phyloP scores from a whole-genome alignment of 345 rosid genomes.

The Salix arbutifolia region DNA sequence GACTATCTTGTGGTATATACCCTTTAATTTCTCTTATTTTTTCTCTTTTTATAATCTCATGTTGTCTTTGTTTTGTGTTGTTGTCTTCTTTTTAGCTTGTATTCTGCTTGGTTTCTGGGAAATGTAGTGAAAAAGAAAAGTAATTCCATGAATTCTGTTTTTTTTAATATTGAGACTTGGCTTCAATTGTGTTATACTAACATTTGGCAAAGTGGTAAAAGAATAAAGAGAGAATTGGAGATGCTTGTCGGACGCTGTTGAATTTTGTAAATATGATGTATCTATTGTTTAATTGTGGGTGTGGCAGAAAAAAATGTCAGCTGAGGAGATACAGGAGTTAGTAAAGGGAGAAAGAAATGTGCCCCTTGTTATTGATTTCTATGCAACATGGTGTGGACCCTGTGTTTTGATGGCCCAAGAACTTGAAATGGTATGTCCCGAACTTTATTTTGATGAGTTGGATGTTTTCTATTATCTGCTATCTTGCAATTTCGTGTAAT shows the following conservation, averaged over 20 bases:
- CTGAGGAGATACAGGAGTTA: constrained; percentile 73
- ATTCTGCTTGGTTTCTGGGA: background rate
- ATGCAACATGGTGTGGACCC: constrained; percentile 98
- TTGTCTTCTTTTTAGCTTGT: background rate
- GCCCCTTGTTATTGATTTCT: constrained; percentile 80
- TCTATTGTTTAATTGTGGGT: constrained; percentile 4
- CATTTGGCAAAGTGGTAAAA: background rate
- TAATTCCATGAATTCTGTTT: background rate
- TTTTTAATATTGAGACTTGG: no score
- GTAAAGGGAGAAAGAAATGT: constrained; percentile 75
- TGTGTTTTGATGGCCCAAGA: constrained; percentile 91
- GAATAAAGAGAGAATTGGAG: background rate
- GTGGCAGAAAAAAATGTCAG: constrained; percentile 62
- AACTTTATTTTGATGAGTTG: background rate
- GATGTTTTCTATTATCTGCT: background rate
- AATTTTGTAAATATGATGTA: background rate
- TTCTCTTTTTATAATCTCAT: background rate
- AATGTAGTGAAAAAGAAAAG: background rate
- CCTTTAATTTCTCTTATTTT: background rate
- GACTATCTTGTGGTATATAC: constrained; percentile 79
- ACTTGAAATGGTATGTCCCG: constrained; percentile 69
- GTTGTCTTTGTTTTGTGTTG: background rate
- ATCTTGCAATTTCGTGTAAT: background rate
- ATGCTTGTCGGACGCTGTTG: background rate
- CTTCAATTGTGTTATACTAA: no score